A percentile compares a stretch with the other conserved stretches of the same genome.
These are phyloP conservation scores for Neospermospora avenae DNA, from an alignment of 2,329 filamentous ascomycete species.

Conservation along the genomic window DNA sequence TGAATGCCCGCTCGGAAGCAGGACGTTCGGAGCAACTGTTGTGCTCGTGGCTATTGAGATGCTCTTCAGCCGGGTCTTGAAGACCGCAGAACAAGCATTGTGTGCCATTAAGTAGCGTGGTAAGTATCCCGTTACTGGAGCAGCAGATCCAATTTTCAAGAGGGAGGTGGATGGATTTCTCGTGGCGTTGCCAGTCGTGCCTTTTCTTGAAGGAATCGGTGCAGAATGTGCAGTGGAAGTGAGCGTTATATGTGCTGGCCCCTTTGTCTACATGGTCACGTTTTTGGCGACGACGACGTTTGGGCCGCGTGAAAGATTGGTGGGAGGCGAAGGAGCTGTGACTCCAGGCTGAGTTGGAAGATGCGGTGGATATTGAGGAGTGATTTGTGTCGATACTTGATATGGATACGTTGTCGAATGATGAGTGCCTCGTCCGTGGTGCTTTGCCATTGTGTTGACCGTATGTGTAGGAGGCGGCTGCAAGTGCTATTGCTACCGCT, in stretches of 20 bases:
- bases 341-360: constrained; percentile 3
- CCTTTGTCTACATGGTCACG: background rate
- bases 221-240: constrained; percentile 5
- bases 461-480: background rate
- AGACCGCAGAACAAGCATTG: constrained; percentile 1
- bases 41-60: constrained; percentile 4
- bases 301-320: constrained; percentile 2
- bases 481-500: background rate
- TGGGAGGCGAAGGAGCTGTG: constrained; percentile 3
- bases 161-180: constrained; percentile 2
- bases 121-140: background rate
- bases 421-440: background rate
- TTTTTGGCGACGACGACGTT: constrained; percentile 1
- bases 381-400: background rate
- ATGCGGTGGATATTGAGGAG: background rate
- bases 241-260: background rate
- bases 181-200: constrained; percentile 5
- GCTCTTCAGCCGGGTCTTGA: background rate
- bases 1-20: background rate
- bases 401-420: background rate
- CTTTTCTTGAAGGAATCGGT: constrained; percentile 2
- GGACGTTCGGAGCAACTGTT: background rate
- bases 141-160: constrained; percentile 4
- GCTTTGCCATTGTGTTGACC: background rate
- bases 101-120: background rate